phyloP scores from a whole-genome alignment of 192 early-diverging fungal species.

The Haplosporangium gracile region DNA sequence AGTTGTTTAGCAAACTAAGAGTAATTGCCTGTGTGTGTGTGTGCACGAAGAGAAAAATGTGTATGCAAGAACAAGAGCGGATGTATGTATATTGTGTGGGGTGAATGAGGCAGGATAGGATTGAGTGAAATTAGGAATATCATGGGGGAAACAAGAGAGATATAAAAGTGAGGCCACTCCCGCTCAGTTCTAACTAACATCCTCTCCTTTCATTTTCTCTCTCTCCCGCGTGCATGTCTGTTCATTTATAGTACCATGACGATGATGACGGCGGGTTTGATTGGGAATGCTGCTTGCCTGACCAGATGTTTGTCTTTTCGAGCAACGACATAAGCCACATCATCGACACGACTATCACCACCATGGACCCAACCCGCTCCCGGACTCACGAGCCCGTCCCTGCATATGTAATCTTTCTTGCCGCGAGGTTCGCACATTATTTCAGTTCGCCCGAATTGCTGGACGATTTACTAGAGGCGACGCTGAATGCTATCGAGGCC shows the following conservation, averaged over 20 bases:
- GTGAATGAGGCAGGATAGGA: neutral
- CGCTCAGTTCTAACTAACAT: neutral
- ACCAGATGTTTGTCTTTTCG: slow-evolving; percentile 97
- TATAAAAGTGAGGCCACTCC: neutral
- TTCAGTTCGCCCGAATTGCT: slow-evolving; percentile 80
- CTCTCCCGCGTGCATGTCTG: neutral
- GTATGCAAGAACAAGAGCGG: neutral
- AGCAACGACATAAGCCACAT: slow-evolving; percentile 76
- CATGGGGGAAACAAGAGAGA: neutral
- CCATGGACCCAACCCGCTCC: slow-evolving; percentile 70
- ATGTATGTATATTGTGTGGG: neutral
- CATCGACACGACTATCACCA: slow-evolving; percentile 74
- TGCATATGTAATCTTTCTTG: slow-evolving; percentile 90
- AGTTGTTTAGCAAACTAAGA: neutral
- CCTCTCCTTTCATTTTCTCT: neutral
- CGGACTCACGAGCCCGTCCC: slow-evolving; percentile 75
- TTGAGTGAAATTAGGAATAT: slow-evolving; percentile 4
- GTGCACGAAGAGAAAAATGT: neutral
- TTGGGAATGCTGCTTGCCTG: slow-evolving; percentile 83
- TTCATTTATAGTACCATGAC: neutral
- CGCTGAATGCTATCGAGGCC: slow-evolving; percentile 69
- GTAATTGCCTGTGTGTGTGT: neutral
- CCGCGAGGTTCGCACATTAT: slow-evolving; percentile 90
- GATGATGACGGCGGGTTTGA: slow-evolving; percentile 67
- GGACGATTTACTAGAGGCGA: slow-evolving; percentile 71